Evolutionary conservation across 2,329 filamentous ascomycete species (phyloP).

Genomic region (Fusarium globosum): DNA sequence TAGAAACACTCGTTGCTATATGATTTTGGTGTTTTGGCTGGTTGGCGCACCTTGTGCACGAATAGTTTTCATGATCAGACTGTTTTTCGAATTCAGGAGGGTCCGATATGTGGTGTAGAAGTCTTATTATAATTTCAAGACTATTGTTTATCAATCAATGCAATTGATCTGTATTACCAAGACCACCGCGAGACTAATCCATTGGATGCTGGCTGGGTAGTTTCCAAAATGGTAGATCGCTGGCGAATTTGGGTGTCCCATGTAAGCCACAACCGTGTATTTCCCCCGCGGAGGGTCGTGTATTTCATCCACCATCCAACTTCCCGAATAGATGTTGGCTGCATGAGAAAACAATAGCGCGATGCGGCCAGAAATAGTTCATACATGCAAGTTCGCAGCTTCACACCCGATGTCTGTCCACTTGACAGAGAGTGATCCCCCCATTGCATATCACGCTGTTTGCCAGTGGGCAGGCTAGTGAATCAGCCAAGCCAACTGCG

Average conservation of each 20-base stretch:
- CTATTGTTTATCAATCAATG: background rate
- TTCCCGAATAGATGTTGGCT: constrained; percentile 12
- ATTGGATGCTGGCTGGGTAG: background rate
- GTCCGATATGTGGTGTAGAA: background rate
- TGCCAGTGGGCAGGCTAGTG: background rate
- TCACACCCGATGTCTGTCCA: constrained; percentile 5
- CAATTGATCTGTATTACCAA: background rate
- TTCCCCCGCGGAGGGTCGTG: background rate
- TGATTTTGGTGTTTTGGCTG: background rate
- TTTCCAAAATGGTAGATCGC: background rate
- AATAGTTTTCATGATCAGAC: background rate
- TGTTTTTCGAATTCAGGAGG: background rate
- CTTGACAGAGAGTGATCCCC: background rate
- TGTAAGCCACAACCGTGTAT: background rate
- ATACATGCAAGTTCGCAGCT: background rate
- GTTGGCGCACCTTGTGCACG: background rate
- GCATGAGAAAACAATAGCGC: constrained; percentile 11
- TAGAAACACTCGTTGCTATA: background rate
- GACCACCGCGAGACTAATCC: background rate
- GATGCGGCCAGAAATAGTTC: background rate
- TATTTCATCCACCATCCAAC: background rate
- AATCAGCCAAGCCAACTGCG: background rate
- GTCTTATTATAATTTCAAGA: background rate
- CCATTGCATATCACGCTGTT: background rate
- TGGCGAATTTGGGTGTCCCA: background rate